Conservation (phyloP, 768 basidiomycete genomes). For the Lanmaoa rubissima region DNA sequence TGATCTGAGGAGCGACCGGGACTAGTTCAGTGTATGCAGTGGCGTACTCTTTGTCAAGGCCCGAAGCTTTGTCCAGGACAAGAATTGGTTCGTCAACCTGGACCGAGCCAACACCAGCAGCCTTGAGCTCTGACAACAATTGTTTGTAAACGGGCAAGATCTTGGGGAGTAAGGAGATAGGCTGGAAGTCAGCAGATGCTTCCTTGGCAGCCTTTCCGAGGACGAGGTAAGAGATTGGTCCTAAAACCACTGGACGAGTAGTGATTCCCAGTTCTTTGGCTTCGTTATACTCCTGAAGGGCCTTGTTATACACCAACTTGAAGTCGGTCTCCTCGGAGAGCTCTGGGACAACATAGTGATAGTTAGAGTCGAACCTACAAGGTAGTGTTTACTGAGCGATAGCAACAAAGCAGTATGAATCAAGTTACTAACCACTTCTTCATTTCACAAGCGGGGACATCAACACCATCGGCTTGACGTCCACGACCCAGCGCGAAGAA, state of each 20-base stretch:
- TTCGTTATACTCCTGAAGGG: conserved; percentile 90
- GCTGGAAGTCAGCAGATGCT: conserved; percentile 79
- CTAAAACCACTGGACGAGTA: conserved; percentile 95
- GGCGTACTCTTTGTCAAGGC: conserved; percentile 76
- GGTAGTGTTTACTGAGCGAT: background rate
- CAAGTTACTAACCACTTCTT: conserved; percentile 85
- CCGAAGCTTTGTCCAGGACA: conserved; percentile 81
- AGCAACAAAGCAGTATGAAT: background rate
- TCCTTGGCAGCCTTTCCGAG: conserved; percentile 91
- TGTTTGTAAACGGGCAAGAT: conserved; percentile 91
- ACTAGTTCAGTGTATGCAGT: conserved; percentile 79
- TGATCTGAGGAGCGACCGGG: conserved; percentile 84
- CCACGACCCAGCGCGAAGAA: conserved; percentile 99
- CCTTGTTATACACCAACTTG: conserved; percentile 95
- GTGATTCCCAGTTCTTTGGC: conserved; percentile 84
- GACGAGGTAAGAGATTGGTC: conserved; percentile 92
- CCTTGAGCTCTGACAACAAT: conserved; percentile 86
- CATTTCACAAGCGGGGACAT: conserved; percentile 98
- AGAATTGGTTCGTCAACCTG: conserved; percentile 98
- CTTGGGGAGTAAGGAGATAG: conserved; percentile 85
- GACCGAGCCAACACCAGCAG: conserved; percentile 90
- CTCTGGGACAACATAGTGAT: conserved; percentile 98
- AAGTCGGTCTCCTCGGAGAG: conserved; percentile 88
- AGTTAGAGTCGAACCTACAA: conserved; percentile 94
- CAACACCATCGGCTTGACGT: conserved; percentile 90